Conservation (phyloP, 164 flowering plant species). For the Aristolochia contorta region DNA sequence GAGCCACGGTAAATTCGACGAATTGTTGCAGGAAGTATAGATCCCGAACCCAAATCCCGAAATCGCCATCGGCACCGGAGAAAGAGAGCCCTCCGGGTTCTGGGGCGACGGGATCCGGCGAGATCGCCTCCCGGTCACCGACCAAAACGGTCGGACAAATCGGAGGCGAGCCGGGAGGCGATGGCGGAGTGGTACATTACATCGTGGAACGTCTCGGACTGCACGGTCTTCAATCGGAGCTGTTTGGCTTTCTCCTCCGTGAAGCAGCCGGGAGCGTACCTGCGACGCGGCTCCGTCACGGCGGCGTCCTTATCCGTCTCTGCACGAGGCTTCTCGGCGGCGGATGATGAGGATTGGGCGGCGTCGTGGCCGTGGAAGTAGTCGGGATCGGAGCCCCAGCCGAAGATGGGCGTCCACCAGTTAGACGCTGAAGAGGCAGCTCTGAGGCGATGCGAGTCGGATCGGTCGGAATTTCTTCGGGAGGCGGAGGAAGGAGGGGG, state of each 20-base stretch:
- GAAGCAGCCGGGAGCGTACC: conserved; percentile 45
- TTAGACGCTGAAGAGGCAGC: conserved; percentile 19
- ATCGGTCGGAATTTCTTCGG: conserved; percentile 15
- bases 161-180: conserved; percentile 83
- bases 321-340: neutral
- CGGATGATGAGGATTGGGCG: neutral
- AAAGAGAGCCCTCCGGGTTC: neutral
- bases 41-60: neutral
- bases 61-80: too few relatives aligned
- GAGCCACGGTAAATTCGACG: neutral
- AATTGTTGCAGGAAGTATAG: neutral
- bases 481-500: conserved; percentile 18
- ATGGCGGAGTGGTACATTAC: conserved; percentile 85
- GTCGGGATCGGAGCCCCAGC: conserved; percentile 62
- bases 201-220: conserved; percentile 53
- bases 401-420: conserved; percentile 78
- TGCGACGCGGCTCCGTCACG: neutral
- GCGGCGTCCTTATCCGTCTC: conserved; percentile 10
- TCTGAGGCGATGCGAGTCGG: conserved; percentile 9
- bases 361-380: conserved; percentile 33
- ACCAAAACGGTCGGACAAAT: conserved; percentile 23
- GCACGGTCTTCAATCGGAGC: conserved; percentile 53
- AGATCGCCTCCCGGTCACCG: neutral
- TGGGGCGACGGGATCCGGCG: conserved; percentile 3
- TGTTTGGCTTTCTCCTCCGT: conserved; percentile 77